phyloP scores from a whole-genome alignment of 805 yeast species.

The Brettanomyces sp. region DNA sequence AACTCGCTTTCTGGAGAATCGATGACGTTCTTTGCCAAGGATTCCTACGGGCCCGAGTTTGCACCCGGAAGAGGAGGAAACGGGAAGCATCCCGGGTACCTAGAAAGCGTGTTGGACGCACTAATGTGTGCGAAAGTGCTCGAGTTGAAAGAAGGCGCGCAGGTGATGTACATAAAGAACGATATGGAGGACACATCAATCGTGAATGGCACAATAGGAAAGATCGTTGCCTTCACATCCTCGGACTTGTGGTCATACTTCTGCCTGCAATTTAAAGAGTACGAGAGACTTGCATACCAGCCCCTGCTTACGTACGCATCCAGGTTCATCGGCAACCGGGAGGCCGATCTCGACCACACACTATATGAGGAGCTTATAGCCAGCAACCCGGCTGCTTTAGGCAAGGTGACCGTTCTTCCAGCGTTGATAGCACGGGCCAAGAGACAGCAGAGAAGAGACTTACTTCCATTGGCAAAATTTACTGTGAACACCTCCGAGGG shows the following conservation, averaged over 20 bases:
- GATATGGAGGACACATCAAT: slow-evolving; percentile 47
- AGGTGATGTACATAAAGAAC: slow-evolving; percentile 89
- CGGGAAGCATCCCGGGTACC: slow-evolving; percentile 6
- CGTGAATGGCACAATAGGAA: slow-evolving; percentile 90
- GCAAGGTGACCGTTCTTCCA: neutral
- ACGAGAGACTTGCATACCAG: slow-evolving; percentile 10
- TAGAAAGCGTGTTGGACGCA: slow-evolving; percentile 21
- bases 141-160: slow-evolving; percentile 73
- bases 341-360: slow-evolving; percentile 9
- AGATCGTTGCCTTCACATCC: slow-evolving; percentile 45
- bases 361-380: slow-evolving; percentile 13
- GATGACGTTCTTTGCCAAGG: slow-evolving; percentile 36
- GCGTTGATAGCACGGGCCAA: neutral
- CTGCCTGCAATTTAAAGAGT: slow-evolving; percentile 17
- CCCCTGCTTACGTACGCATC: slow-evolving; percentile 11
- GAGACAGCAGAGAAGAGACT: slow-evolving; percentile 11
- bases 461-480: slow-evolving; percentile 40
- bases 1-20: slow-evolving; percentile 37
- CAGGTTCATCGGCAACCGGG: slow-evolving; percentile 8
- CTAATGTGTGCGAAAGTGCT: slow-evolving; percentile 65
- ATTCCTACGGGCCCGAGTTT: slow-evolving; percentile 17
- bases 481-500: slow-evolving; percentile 25
- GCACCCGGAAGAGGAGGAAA: slow-evolving; percentile 4
- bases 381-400: neutral
- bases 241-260: slow-evolving; percentile 19